phyloP scores from a whole-genome alignment of 1,284 basidiomycete genomes.

The Cutaneotrichosporon mucoides region DNA sequence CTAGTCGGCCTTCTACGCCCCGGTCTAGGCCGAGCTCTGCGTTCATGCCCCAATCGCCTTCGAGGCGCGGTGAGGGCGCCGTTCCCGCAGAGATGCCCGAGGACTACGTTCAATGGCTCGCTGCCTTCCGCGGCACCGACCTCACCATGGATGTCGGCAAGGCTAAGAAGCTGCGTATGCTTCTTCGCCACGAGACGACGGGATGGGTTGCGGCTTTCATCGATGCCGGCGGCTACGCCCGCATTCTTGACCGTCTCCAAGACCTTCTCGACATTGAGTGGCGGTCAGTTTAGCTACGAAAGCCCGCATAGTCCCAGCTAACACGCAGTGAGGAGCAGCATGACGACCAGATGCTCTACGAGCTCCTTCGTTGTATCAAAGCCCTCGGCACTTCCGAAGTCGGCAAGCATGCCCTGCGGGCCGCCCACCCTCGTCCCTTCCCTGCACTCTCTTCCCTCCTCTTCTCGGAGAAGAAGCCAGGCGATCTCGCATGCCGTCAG shows the following conservation, averaged over 20 bases:
- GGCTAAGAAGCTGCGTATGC: slow-evolving; percentile 52
- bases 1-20: slow-evolving; percentile 3
- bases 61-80: background rate
- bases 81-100: slow-evolving; percentile 33
- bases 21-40: background rate
- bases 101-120: slow-evolving; percentile 35
- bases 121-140: slow-evolving; percentile 36
- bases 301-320: background rate
- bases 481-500: slow-evolving; percentile 82
- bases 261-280: slow-evolving; percentile 94
- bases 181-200: slow-evolving; percentile 81
- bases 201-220: slow-evolving; percentile 89
- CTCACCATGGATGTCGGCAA: slow-evolving; percentile 44
- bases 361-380: slow-evolving; percentile 88
- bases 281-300: slow-evolving; percentile 59
- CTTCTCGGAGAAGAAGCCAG: slow-evolving; percentile 96
- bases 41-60: slow-evolving; percentile 6
- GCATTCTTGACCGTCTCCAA: slow-evolving; percentile 76
- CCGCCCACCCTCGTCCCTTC: slow-evolving; percentile 79
- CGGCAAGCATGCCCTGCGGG: slow-evolving; percentile 64
- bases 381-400: slow-evolving; percentile 78
- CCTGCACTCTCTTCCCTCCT: slow-evolving; percentile 73
- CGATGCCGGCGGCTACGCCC: slow-evolving; percentile 74
- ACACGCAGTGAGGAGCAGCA: slow-evolving; percentile 84
- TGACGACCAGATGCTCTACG: slow-evolving; percentile 89